Percentiles rank a stretch among this genome's conserved stretches.
phyloP scores from a whole-genome alignment of 768 basidiomycete species.

The Leucogyrophana mollusca region DNA sequence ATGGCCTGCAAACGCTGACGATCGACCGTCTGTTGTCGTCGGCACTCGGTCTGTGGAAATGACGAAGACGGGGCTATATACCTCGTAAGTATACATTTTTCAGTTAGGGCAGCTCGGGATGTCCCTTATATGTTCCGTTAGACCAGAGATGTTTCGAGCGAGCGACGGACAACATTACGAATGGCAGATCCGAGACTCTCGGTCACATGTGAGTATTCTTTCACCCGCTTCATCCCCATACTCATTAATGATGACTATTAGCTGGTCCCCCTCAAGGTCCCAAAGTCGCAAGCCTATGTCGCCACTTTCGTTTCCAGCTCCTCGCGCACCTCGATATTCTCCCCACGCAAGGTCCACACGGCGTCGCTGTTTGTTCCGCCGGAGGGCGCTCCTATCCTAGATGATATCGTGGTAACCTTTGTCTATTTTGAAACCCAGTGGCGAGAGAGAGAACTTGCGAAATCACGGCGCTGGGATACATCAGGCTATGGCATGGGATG shows the following conservation, averaged over 20 bases:
- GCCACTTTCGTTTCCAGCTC: conserved; percentile 26
- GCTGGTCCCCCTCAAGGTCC: conserved; percentile 22
- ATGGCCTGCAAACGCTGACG: conserved; percentile 16
- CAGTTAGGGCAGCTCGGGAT: background rate
- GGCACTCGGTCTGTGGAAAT: conserved; percentile 25
- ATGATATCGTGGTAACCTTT: conserved; percentile 36
- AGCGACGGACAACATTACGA: conserved; percentile 21
- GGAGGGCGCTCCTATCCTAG: conserved; percentile 27
- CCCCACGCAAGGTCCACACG: conserved; percentile 10
- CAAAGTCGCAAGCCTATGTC: conserved; percentile 12
- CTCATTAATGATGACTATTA: background rate
- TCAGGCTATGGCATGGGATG: background rate
- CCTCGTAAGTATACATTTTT: conserved; percentile 16
- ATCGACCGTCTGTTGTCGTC: conserved; percentile 15
- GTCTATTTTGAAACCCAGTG: conserved; percentile 32
- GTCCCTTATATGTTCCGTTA: conserved; percentile 1
- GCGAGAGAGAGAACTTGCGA: conserved; percentile 21
- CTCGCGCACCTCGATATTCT: conserved; percentile 9
- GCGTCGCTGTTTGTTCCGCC: conserved; percentile 26
- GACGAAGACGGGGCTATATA: conserved; percentile 19
- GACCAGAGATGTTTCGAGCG: conserved; percentile 25
- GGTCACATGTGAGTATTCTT: conserved; percentile 18
- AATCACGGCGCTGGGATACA: conserved; percentile 8
- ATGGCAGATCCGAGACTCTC: conserved; percentile 24
- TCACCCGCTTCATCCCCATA: background rate